Base-by-base conservation (phyloP, 768 basidiomycete genomes). In the Boletus rubescentipes region DNA sequence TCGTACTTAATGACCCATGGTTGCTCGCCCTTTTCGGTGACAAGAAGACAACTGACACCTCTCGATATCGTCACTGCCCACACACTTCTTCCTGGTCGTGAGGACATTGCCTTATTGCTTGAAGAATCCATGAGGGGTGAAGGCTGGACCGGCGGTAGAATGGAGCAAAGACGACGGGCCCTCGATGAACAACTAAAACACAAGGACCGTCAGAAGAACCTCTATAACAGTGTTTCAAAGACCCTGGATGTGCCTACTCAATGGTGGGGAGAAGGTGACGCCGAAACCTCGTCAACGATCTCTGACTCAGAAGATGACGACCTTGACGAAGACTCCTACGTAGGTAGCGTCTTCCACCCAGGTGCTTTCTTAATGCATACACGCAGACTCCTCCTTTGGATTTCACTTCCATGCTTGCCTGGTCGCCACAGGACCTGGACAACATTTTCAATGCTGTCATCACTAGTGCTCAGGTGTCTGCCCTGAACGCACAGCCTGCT, bases 1-100 rank as follows among this genome's bases (percentile, higher is more conserved):
- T 93, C 94, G 0, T 88, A 93, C 76, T 78, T 99, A 21, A 86
- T 98, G 73, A 96, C 92, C 11, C 90, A 93, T 61, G 92, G 93
- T 42, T 92, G 91, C 57, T 93, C 92, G 23, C 85, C 91, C 0
- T 85, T 91, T 57, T 80, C 85, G 6, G 67, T 82, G 41, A 96
- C 95, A 23, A 80, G 78, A 61, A 84, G 88, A 36, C 87, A 89
- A 29, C 72, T 98, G 37, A 94, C 88, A 4, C 85, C 97, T 3
- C 78, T 96, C 29, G 95, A 98, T 68, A 86, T 98, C 55, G 84
- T 97, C 37, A 88, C 89, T 15, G 91, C 89, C 1, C 88, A 92
- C 67, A 85, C 89, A 2, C 79, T 82, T 16, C 75, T 95, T 32
- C 88, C 89, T 3, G 90, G 92, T 9, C 82, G 94, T 20, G 84